Base-by-base conservation (phyloP, 2,329 filamentous ascomycete genomes). In the Nothophaeocryptopus gaeumannii region DNA sequence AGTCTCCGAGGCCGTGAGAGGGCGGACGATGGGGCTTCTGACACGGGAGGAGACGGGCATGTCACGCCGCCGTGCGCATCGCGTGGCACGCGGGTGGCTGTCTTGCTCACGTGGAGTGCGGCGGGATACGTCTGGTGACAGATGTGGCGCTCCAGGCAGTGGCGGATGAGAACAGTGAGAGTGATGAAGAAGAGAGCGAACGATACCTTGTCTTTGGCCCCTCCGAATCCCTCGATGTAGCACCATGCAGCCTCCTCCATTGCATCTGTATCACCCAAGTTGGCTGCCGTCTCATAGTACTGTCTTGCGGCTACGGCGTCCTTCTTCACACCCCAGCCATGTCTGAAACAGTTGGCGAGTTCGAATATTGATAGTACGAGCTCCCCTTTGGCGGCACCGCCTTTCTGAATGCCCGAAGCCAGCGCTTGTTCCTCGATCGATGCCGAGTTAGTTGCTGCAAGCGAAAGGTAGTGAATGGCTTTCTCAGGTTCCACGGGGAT, bases 151-250 rank as follows among this genome's bases (percentile, higher is more conserved):
- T 13, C 34, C 20, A 26, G 14, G 31, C 51, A 44, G 33, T 11
- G 31, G 39, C 20, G n/a, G 12, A 14, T 39, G 45, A 38, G 45
- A 29, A 39, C 42, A 38, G 43, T 50, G 20, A 26, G 20, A 26
- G 20, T 26, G 20, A 26, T 7, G 20, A 26, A 26, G 20, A 26
- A 26, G 81, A 88, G 72, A n/a, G n/a, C n/a, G n/a, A n/a, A n/a
- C n/a, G n/a, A n/a, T 78, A 96, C 92, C 88, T 96, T 97, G 76
- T 99, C 91, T 71, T 97, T 99, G 71, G 90, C 93, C 66, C 90
- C 92, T 31, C 93, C 93, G 71, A 95, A 96, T n/a, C 93, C 93
- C 67, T 96, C 87, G 26, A 95, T 72, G 77, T 93, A 97, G 75
- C 93, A 99, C 89, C 90, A 95, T 32, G 85, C 93, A 46, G 86